These are phyloP conservation scores for Spathaspora passalidarum DNA, from an alignment of 805 yeast species.

Conservation along the genomic window DNA sequence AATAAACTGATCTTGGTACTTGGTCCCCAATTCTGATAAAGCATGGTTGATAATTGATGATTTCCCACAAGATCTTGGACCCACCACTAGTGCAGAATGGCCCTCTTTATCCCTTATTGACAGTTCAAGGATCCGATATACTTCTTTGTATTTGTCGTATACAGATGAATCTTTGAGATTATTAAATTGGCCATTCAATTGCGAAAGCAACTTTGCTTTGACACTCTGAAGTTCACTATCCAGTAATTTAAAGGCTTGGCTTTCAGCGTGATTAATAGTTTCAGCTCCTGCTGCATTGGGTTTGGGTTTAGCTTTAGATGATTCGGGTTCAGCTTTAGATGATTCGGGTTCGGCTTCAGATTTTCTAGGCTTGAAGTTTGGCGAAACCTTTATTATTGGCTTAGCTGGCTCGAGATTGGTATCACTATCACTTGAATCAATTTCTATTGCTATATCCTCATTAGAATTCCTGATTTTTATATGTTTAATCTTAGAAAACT, in stretches of 20 bases:
- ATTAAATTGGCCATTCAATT: constrained; percentile 18
- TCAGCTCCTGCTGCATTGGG: background rate
- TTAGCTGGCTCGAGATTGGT: background rate
- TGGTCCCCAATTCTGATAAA: constrained; percentile 38
- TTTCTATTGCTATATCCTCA: background rate
- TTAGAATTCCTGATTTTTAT: background rate
- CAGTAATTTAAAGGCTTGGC: background rate
- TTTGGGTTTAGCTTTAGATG: background rate
- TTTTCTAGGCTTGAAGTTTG: too few species aligned
- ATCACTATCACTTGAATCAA: background rate
- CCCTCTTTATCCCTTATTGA: constrained; percentile 71
- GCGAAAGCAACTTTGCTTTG: constrained; percentile 16
- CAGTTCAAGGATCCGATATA: constrained; percentile 57
- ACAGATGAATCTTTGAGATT: constrained; percentile 16
- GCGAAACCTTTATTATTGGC: background rate
- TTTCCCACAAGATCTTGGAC: constrained; percentile 80
- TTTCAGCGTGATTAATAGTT: too few species aligned
- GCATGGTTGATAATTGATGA: constrained; percentile 60
- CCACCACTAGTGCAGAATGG: constrained; percentile 75
- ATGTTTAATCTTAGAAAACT: constrained; percentile 1
- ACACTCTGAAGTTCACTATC: constrained; percentile 13
- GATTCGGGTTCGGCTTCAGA: too few species aligned
- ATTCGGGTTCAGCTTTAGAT: background rate
- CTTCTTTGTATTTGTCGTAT: constrained; percentile 40
- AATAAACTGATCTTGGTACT: constrained; percentile 52